Conservation (phyloP, 805 yeast species). For the Kodamaea neixiangensis region DNA sequence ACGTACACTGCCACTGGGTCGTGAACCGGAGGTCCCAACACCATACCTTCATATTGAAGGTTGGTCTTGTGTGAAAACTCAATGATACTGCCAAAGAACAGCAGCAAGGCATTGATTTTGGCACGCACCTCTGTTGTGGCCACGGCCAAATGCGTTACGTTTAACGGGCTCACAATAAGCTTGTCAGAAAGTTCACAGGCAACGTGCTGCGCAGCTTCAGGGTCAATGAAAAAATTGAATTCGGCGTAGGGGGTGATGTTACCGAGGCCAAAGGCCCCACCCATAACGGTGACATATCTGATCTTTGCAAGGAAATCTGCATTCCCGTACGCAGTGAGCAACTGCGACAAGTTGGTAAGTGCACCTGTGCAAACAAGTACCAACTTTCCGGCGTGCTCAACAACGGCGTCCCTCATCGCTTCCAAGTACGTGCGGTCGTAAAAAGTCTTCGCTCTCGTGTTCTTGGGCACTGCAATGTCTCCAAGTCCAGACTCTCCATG, state of each 20-base stretch:
- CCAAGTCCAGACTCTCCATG: constrained; percentile 80
- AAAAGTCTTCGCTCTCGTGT: constrained; percentile 33
- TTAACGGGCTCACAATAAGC: constrained; percentile 61
- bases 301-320: constrained; percentile 46
- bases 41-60: constrained; percentile 7
- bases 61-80: constrained; percentile 8
- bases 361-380: constrained; percentile 77
- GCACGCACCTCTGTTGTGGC: constrained; percentile 36
- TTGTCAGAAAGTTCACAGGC: constrained; percentile 53
- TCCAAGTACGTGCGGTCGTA: constrained; percentile 31
- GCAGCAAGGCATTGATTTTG: constrained; percentile 20
- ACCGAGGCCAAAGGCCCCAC: constrained; percentile 62
- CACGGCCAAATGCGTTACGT: constrained; percentile 66
- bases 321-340: constrained; percentile 54
- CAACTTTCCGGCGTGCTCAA: constrained; percentile 47
- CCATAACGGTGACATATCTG: constrained; percentile 68
- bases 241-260: constrained; percentile 61
- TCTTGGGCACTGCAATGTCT: constrained; percentile 65
- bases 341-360: constrained; percentile 65
- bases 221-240: constrained; percentile 75
- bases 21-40: constrained; percentile 72
- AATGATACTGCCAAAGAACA: constrained; percentile 5
- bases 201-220: constrained; percentile 67
- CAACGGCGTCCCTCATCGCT: constrained; percentile 46
- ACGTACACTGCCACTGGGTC: constrained; percentile 75